phyloP scores from a whole-genome alignment of 768 basidiomycete genomes.

The Tylopilus plumbeoviolaceoides region DNA sequence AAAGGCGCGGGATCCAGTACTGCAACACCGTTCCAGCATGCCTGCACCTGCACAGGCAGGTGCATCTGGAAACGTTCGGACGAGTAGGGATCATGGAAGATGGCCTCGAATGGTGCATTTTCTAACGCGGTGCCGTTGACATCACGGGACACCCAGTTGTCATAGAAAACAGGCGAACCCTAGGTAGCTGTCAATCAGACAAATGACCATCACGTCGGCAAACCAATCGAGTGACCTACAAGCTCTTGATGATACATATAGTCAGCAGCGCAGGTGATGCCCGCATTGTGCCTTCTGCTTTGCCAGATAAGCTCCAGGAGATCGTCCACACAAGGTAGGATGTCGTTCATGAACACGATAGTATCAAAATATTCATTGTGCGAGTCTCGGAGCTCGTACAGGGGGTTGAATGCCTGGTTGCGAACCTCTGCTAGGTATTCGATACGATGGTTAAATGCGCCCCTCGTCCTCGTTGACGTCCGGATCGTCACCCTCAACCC shows the following conservation, averaged over 20 bases:
- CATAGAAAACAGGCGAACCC: conserved; percentile 92
- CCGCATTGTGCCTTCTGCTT: conserved; percentile 87
- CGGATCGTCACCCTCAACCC: conserved; percentile 93
- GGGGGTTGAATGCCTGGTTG: conserved; percentile 92
- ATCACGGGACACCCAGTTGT: conserved; percentile 97
- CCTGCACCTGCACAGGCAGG: conserved; percentile 93
- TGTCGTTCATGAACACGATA: conserved; percentile 99
- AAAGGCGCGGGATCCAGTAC: conserved; percentile 94
- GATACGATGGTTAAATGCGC: conserved; percentile 98
- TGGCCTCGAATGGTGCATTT: conserved; percentile 92
- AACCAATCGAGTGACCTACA: conserved; percentile 37
- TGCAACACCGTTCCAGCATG: conserved; percentile 98
- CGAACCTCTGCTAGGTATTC: conserved; percentile 99
- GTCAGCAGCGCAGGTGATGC: conserved; percentile 96
- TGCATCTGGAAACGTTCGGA: conserved; percentile 84
- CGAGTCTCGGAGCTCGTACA: conserved; percentile 88
- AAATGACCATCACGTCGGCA: background rate
- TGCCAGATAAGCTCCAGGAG: conserved; percentile 98
- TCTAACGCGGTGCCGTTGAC: conserved; percentile 98
- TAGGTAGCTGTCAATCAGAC: conserved; percentile 16
- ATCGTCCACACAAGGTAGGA: conserved; percentile 97
- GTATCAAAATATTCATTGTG: conserved; percentile 95
- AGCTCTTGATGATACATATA: conserved; percentile 99
- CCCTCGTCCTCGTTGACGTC: conserved; percentile 87
- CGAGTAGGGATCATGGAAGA: conserved; percentile 83